phyloP scores from a whole-genome alignment of 202 grass and related monocot species.

The Hordeum pubiflorum region DNA sequence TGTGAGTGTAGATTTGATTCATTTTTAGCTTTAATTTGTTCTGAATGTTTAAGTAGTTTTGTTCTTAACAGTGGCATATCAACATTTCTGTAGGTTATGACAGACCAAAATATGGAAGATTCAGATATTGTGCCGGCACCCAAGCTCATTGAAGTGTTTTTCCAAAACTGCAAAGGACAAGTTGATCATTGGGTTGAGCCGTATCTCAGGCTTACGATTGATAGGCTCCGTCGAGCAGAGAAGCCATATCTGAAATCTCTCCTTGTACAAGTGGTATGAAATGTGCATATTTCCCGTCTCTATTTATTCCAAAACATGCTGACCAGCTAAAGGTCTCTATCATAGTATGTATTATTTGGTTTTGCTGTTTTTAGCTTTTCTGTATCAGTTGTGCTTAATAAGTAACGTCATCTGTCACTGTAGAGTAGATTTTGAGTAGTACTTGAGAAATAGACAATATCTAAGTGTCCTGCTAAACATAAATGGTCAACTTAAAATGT shows the following conservation, averaged over 20 bases:
- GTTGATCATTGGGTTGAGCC: constrained; percentile 89
- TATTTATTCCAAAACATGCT: constrained; percentile 14
- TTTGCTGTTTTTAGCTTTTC: not conserved
- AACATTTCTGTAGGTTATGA: constrained; percentile 49
- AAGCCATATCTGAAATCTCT: constrained; percentile 69
- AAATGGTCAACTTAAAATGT: not conserved
- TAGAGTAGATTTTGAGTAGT: not conserved
- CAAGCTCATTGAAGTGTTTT: constrained; percentile 82
- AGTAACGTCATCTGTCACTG: not conserved
- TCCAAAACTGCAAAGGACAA: constrained; percentile 86
- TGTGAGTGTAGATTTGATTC: constrained; percentile 37
- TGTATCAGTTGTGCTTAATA: not conserved
- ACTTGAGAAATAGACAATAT: not conserved
- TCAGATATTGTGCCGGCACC: constrained; percentile 73
- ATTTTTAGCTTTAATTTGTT: constrained; percentile 7
- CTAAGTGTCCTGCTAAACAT: constrained; percentile 1
- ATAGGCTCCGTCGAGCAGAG: constrained; percentile 40
- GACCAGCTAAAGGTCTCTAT: not conserved
- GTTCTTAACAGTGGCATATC: constrained; percentile 20
- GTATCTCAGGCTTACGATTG: constrained; percentile 61
- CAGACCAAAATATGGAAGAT: constrained; percentile 77
- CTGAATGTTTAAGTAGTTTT: constrained; percentile 19
- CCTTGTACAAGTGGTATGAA: constrained; percentile 67
- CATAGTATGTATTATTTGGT: not conserved
- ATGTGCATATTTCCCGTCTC: not conserved